Evolutionary conservation across 805 yeast genomes (phyloP), one percentile per base, ranked within the genome.

Genomic region (Pichia rugopelliculosa): DNA sequence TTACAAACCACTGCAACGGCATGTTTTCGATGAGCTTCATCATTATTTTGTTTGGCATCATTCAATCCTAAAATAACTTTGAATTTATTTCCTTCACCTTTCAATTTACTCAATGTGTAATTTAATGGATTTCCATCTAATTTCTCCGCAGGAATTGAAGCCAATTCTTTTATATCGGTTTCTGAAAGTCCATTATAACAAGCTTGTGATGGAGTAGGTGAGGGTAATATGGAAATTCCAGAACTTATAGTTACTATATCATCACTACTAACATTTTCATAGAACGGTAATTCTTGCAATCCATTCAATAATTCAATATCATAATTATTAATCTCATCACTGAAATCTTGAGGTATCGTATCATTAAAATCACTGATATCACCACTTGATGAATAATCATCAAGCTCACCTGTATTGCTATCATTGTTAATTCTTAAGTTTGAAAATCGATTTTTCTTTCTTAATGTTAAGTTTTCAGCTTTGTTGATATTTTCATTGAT

Each of bases 131-230:
- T 86, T 17, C 74, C 78, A 25, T 73, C 77, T 38, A 76, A 68
- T 0, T 81, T 73, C 41, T 84, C 89, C 61, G 91, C 96, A 0
- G 96, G 91, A 44, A 90, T 79, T 6, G 85, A 84, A 1, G 95
- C 95, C 42, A 89, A 72, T 57, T 82, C 87, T 38, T 84, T 84
- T 41, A 85, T 80, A 2, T 80, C 83, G 4, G 74, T 76, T n/a
- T 71, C 65, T 26, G 76, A 69, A 44, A 75, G 68, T 13, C 80
- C 80, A 17, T 75, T 74, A 49, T 68, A 71, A 42, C 48, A 45
- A 20, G 74, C 68, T 47, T 69, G 56, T 24, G 67, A 53, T 30
- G 61, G 56, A 11, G 71, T 65, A 36, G 61, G 54, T 4, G 70
- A 63, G 6, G 67, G 57, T 18, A 66, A 57, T 61, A 64, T 59